Base-by-base conservation (phyloP, 2,329 filamentous ascomycete genomes). In the Colletotrichum sp. region DNA sequence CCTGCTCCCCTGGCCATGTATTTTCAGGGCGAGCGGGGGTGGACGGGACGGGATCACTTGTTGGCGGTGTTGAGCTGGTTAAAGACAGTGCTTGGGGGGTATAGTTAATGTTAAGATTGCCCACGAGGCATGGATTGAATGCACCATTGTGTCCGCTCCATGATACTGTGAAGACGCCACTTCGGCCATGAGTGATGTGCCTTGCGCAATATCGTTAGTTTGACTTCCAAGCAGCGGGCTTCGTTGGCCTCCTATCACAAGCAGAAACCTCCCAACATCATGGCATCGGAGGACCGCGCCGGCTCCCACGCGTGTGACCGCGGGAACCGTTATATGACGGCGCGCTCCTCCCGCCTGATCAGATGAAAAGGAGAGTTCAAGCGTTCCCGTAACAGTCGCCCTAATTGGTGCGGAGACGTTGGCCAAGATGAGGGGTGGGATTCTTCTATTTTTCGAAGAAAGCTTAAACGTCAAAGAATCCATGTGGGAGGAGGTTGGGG, bases 51-150 rank as follows among this genome's bases (percentile, higher is more conserved):
- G 43, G 21, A 36, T 38, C n/a, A n/a, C 30, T 18, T 64, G 21
- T 67, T 36, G 32, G 68, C 48, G 48, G 67, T 52, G 68, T 61
- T 55, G 68, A 72, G 34, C n/a, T 58, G 38, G 43, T 24, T 32
- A 63, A 71, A 71, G 55, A 75, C 34, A 60, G 61, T 30, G 28
- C 26, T 75, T 74, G 28, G 36, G 38, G 28, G 34, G 26, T 58
- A 61, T 74, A 69, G 64, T 64, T 74, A 75, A 75, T 75, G 74
- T 36, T 38, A 30, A 75, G 32, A 60, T 43, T 65, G 74, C 70
- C 70, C 58, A 48, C 43, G 64, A 64, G 64, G 73, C 43, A 58
- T 36, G 32, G 26, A 65, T 63, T 26, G 34, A 58, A 48, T 48
- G 38, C 21, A 24, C 9, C 16, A 21, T 10, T 26, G 16, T 32